Evolutionary conservation across 306 rosid genomes (phyloP).

Genomic region (Bauhinia variegata): DNA sequence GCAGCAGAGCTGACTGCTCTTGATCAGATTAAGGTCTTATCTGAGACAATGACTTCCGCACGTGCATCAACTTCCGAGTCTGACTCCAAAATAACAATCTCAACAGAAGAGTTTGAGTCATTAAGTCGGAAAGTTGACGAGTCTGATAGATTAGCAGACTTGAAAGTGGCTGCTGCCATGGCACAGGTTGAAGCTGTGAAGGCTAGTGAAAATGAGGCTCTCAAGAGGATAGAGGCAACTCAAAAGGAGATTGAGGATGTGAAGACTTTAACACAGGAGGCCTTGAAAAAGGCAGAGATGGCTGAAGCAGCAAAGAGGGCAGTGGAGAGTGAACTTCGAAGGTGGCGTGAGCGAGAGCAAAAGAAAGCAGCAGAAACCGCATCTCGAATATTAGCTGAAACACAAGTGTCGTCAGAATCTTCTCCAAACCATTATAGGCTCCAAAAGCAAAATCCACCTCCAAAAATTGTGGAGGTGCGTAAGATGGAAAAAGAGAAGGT

Average conservation of each 20-base stretch:
- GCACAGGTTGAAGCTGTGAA: slow-evolving; percentile 99
- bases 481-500: slow-evolving; percentile 71
- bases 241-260: slow-evolving; percentile 81
- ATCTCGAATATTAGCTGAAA: slow-evolving; percentile 76
- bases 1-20: slow-evolving; percentile 79
- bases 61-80: slow-evolving; percentile 91
- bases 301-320: slow-evolving; percentile 96
- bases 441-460: slow-evolving; percentile 62
- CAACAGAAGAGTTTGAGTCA: slow-evolving; percentile 81
- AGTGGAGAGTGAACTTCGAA: slow-evolving; percentile 85
- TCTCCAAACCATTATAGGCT: slow-evolving; percentile 70
- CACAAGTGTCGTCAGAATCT: slow-evolving; percentile 57
- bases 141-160: slow-evolving; percentile 78
- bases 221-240: slow-evolving; percentile 66
- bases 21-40: slow-evolving; percentile 69
- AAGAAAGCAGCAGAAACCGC: slow-evolving; percentile 93
- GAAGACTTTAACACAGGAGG: slow-evolving; percentile 71
- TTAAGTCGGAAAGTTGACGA: slow-evolving; percentile 85
- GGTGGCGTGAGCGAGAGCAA: slow-evolving; percentile 93
- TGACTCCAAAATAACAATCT: slow-evolving; percentile 73
- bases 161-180: slow-evolving; percentile 94
- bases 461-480: slow-evolving; percentile 44
- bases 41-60: slow-evolving; percentile 77
- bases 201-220: slow-evolving; percentile 87
- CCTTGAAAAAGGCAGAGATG: slow-evolving; percentile 82